Evolutionary conservation across 768 basidiomycete genomes (phyloP), one percentile per base, ranked within the genome.

Genomic region (Lactarius vividus): DNA sequence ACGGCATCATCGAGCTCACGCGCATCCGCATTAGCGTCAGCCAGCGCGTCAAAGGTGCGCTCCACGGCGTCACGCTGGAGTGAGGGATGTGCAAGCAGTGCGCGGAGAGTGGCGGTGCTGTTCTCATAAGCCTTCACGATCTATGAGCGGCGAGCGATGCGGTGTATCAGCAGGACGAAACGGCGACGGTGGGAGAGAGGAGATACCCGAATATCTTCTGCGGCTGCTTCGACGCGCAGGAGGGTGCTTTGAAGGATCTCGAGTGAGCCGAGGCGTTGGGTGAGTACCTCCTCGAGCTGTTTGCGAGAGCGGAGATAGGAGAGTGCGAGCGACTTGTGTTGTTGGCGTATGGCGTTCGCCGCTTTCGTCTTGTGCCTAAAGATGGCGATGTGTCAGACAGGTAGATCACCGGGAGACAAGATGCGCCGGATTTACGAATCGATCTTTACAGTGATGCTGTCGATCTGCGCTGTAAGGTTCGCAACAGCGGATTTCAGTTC

Each of bases 121-220:
- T 87, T 86, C 75, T 92, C 84, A 73, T 96, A 98, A 0, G 87
- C 84, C 70, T 84, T 85, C 85, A 98, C 86, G 58, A 97, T 91
- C 93, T 95, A 69, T 58, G 64, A 6, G 64, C 42, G 28, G 61
- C 8, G n/a, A 16, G 44, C 16, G 16, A 40, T 13, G 40, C 40
- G 40, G 16, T 18, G 6, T 11, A 42, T 58, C 18, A 57, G 49
- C 31, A 33, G n/a, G 18, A 8, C 37, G 16, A 10, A 49, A 8
- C 28, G 16, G 39, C 1, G 56, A 53, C 35, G 52, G 46, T 15
- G 49, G 49, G 42, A 28, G 61, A 18, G 18, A 61, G 62, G 44
- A 26, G 23, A 52, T 73, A 95, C 95, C 81, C 94, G 88, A 13
- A 95, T 82, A 75, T 98, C 91, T 3, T 88, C 89, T 33, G 91